Conservation (phyloP, 2,329 filamentous ascomycete genomes). For the Calonectria hawksworthii region DNA sequence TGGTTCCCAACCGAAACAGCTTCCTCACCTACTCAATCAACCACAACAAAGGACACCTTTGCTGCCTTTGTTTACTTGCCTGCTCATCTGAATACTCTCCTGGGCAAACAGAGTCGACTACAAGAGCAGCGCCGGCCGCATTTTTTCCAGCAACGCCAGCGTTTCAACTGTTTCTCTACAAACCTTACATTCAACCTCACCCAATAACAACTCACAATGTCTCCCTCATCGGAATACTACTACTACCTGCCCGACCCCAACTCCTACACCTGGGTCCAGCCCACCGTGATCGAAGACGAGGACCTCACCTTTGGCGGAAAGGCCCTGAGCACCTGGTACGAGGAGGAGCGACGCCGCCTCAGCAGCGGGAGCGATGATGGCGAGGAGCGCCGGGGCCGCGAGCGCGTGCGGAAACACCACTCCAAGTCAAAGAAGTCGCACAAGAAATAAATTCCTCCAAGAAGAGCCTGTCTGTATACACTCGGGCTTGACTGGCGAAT, state of each 20-base stretch:
- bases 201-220: constrained; percentile 31
- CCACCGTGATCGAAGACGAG: constrained; percentile 72
- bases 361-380: constrained; percentile 55
- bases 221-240: constrained; percentile 48
- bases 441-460: constrained; percentile 46
- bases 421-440: constrained; percentile 46
- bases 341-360: constrained; percentile 66
- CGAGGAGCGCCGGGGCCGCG: constrained; percentile 55
- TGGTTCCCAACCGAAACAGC: constrained; percentile 35
- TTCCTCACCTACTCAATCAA: constrained; percentile 19
- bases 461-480: background rate
- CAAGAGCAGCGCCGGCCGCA: constrained; percentile 26
- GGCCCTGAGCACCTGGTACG: constrained; percentile 71
- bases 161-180: background rate
- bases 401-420: constrained; percentile 52
- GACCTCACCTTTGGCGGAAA: constrained; percentile 74
- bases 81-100: constrained; percentile 36
- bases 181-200: background rate
- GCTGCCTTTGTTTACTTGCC: constrained; percentile 36
- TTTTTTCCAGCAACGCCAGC: constrained; percentile 9
- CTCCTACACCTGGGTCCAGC: constrained; percentile 63
- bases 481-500: constrained; percentile 7
- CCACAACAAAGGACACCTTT: constrained; percentile 23
- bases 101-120: constrained; percentile 35
- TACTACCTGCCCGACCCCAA: constrained; percentile 52